Conservation (phyloP, 2,329 filamentous ascomycete genomes). For the Colletotrichum liaoningense region DNA sequence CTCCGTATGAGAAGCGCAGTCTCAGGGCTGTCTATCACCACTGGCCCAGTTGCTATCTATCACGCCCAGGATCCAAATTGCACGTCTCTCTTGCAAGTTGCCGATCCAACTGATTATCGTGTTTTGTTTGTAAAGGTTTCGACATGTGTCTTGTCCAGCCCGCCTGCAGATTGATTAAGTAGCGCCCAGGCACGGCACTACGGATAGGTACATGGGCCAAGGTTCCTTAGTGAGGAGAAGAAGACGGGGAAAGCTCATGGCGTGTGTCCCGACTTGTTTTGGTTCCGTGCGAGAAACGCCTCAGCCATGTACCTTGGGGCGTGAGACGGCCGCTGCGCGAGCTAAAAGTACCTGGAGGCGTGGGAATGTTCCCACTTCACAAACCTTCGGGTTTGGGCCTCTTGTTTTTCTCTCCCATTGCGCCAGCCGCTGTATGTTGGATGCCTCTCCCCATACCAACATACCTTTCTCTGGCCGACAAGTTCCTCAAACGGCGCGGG, state of each 20-base stretch:
- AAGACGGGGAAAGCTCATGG: slow-evolving; percentile 30
- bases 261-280: slow-evolving; percentile 4
- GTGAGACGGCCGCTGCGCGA: slow-evolving; percentile 12
- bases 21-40: background rate
- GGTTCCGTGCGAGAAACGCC: background rate
- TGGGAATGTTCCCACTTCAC: slow-evolving; percentile 16
- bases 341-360: slow-evolving; percentile 32
- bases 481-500: background rate
- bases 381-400: background rate
- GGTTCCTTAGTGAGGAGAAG: slow-evolving; percentile 11
- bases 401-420: background rate
- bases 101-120: slow-evolving; percentile 18
- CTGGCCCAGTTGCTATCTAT: background rate
- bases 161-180: background rate
- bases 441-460: background rate
- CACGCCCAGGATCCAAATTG: background rate
- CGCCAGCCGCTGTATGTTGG: background rate
- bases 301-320: slow-evolving; percentile 17
- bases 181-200: too few relatives aligned
- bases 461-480: background rate
- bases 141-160: slow-evolving; percentile 23
- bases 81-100: background rate
- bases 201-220: background rate
- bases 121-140: slow-evolving; percentile 31
- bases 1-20: background rate